A percentile compares a stretch with the other conserved stretches of the same genome.
Conservation (phyloP, 148 eudicot genomes). For the Salicornia ramosissima region DNA sequence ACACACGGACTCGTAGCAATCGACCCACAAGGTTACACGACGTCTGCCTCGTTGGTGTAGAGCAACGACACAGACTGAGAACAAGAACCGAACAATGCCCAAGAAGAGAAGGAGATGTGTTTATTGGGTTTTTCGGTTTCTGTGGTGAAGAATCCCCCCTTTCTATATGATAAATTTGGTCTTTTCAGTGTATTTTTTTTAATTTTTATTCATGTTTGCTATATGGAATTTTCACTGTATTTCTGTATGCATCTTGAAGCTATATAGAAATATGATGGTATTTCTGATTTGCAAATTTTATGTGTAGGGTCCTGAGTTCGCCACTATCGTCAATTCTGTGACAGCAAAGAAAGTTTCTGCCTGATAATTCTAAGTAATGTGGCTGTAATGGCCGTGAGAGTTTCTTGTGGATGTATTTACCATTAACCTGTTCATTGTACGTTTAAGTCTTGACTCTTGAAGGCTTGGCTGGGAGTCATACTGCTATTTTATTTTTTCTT, state of each 20-base stretch:
- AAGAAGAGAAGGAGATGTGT: too few species aligned
- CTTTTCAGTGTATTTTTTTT: neutral
- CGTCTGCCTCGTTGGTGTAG: too few species aligned
- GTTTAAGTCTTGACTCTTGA: too few species aligned
- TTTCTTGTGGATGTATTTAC: constrained; percentile 2
- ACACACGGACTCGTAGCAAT: too few species aligned
- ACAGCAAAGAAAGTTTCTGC: constrained; percentile 94
- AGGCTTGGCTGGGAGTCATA: neutral
- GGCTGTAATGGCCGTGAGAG: constrained; percentile 6
- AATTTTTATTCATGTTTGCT: neutral
- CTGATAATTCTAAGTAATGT: constrained; percentile 31
- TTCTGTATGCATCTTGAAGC: neutral
- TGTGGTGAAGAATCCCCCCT: neutral
- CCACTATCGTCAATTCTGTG: constrained; percentile 78
- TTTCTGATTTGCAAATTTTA: neutral
- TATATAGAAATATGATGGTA: neutral
- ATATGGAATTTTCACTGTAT: neutral
- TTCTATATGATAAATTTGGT: neutral
- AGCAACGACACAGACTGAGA: too few species aligned
- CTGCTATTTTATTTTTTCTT: neutral
- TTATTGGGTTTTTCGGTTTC: too few species aligned
- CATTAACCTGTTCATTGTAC: constrained; percentile 12
- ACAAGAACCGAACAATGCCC: too few species aligned
- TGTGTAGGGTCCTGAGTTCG: constrained; percentile 92
- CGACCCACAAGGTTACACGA: too few species aligned